A percentile compares a stretch with the other conserved stretches of the same genome.
Evolutionary conservation across 2,329 filamentous ascomycete genomes (phyloP).

Genomic region (Colletotrichum sublineola): DNA sequence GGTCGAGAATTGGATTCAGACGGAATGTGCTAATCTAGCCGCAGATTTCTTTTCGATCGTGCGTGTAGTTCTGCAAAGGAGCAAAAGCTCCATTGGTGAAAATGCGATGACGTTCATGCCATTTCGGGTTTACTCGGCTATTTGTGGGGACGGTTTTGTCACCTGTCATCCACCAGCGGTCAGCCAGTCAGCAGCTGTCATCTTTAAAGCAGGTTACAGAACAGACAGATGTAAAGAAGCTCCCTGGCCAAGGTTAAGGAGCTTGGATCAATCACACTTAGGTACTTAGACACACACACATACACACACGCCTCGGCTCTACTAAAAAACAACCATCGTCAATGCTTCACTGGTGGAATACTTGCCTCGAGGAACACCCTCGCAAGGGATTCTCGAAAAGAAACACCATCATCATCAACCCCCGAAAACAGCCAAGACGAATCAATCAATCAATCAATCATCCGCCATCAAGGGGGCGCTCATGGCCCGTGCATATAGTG

Average conservation of each 20-base stretch:
- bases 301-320: not conserved
- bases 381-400: not conserved
- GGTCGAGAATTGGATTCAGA: not conserved
- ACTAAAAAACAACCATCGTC: conserved; percentile 1
- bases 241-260: conserved; percentile 1
- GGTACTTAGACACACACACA: not conserved
- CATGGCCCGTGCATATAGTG: conserved; percentile 37
- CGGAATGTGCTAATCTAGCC: not conserved
- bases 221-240: not conserved
- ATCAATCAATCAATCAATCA: not conserved
- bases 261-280: conserved; percentile 24
- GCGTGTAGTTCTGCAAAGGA: not conserved
- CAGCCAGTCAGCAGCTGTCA: not conserved
- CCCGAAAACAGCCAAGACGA: conserved; percentile 26
- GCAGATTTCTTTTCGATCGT: not conserved
- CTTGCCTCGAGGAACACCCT: not conserved
- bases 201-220: not conserved
- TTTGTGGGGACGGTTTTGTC: not conserved
- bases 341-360: not conserved
- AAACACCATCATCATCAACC: not conserved
- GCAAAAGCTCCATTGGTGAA: conserved; percentile 30
- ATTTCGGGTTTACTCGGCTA: conserved; percentile 38
- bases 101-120: conserved; percentile 36
- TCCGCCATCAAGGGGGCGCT: conserved; percentile 14
- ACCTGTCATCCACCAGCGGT: not conserved